Evolutionary conservation across 2,329 filamentous ascomycete genomes (phyloP).

Genomic region (Alternaria atra): DNA sequence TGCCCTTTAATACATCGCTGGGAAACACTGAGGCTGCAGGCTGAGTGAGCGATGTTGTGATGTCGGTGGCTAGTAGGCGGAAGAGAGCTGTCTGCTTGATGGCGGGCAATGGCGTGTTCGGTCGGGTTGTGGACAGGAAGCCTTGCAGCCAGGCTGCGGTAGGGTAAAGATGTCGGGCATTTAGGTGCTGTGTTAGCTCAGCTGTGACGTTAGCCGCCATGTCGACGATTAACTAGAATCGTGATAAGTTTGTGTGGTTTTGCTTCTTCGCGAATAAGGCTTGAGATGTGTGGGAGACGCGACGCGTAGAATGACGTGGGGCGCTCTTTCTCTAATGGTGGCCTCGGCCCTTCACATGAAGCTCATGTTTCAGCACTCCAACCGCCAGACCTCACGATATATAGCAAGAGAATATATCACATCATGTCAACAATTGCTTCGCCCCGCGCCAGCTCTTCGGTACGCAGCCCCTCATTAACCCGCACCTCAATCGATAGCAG

Average conservation of each 20-base stretch:
- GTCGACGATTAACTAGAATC: conserved; percentile 14
- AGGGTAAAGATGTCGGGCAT: conserved; percentile 63
- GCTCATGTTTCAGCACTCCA: conserved; percentile 6
- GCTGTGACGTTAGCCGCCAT: conserved; percentile 42
- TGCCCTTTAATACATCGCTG: conserved; percentile 62
- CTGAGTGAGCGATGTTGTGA: conserved; percentile 67
- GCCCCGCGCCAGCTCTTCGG: conserved; percentile 66
- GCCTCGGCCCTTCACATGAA: conserved; percentile 33
- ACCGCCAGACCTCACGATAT: conserved; percentile 1
- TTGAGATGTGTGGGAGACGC: conserved; percentile 22
- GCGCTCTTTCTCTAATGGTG: conserved; percentile 16
- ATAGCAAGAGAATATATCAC: background rate
- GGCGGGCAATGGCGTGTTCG: conserved; percentile 70
- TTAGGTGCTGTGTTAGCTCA: conserved; percentile 63
- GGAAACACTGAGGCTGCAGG: conserved; percentile 64
- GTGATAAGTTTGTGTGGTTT: background rate
- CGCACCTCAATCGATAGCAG: conserved; percentile 72
- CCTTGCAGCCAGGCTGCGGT: conserved; percentile 69
- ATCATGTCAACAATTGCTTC: conserved; percentile 68
- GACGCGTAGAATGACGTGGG: conserved; percentile 37
- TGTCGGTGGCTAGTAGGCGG: conserved; percentile 79
- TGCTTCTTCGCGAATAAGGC: background rate
- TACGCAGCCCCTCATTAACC: conserved; percentile 76
- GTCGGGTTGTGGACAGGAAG: conserved; percentile 66
- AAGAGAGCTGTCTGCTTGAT: conserved; percentile 82